Evolutionary conservation across 331 rosid genomes (phyloP).

Genomic region (Spiraea crenata): DNA sequence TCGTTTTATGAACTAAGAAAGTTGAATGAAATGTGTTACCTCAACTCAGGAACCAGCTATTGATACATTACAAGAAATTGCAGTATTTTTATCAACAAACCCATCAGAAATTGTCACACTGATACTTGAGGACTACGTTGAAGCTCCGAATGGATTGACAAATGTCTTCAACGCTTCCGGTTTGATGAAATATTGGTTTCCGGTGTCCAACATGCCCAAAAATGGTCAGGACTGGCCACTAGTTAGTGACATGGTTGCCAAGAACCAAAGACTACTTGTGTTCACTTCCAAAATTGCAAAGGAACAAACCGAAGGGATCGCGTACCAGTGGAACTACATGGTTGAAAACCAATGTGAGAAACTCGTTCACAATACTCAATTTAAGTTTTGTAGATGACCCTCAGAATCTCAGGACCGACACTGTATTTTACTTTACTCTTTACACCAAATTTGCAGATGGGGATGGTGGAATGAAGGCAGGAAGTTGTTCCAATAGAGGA

Average conservation of each 20-base stretch:
- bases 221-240: conserved; percentile 84
- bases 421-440: neutral
- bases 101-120: conserved; percentile 72
- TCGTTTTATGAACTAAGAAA: neutral
- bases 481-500: conserved; percentile 41
- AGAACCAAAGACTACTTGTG: conserved; percentile 69
- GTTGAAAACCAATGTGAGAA: conserved; percentile 64
- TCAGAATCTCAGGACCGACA: too few species aligned
- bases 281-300: conserved; percentile 67
- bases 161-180: conserved; percentile 64
- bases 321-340: conserved; percentile 93
- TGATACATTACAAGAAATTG: conserved; percentile 66
- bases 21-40: neutral
- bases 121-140: conserved; percentile 89
- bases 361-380: too few species aligned
- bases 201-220: conserved; percentile 67
- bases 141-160: conserved; percentile 72
- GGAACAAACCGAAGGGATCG: conserved; percentile 76
- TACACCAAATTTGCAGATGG: conserved; percentile 40
- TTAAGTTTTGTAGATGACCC: too few species aligned
- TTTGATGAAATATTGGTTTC: conserved; percentile 79
- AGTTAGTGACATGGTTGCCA: conserved; percentile 73
- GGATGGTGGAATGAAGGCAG: conserved; percentile 40
- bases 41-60: conserved; percentile 61
- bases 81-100: conserved; percentile 66